A percentile compares a stretch with the other conserved stretches of the same genome.
These are phyloP conservation scores for Arctium minus DNA, from an alignment of 129 eudicot species.

Conservation along the genomic window DNA sequence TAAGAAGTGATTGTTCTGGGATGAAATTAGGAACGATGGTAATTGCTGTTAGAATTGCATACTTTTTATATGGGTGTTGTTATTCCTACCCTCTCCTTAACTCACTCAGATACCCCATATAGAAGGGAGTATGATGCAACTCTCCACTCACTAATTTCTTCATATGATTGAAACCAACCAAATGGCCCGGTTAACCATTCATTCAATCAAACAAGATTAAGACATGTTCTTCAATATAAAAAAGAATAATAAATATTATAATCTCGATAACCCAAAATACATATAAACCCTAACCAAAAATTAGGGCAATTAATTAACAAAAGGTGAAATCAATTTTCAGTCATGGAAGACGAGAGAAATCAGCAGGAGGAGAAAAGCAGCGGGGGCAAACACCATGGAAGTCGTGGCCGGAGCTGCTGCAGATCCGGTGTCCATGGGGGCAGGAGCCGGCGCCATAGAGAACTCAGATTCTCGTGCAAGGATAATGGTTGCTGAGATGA, in stretches of 20 bases:
- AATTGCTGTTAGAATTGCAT: too few relatives aligned
- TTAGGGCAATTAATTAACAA: constrained; percentile 1
- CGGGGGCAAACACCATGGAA: not conserved
- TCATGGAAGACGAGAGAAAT: constrained; percentile 11
- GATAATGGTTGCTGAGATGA: not conserved
- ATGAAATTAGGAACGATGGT: too few relatives aligned
- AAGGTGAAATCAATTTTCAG: not conserved
- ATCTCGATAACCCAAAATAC: not conserved
- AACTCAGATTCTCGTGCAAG: constrained; percentile 14
- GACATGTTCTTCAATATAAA: not conserved
- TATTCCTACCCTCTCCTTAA: too few relatives aligned
- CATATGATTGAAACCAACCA: not conserved
- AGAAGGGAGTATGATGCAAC: not conserved
- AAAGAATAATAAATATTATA: constrained; percentile 4
- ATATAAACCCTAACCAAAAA: constrained; percentile 24
- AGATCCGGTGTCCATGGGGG: constrained; percentile 25
- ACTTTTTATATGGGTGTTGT: too few relatives aligned
- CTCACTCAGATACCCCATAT: too few relatives aligned
- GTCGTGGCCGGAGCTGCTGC: not conserved
- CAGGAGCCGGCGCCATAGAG: constrained; percentile 11
- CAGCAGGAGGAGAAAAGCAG: constrained; percentile 11
- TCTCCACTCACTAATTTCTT: not conserved
- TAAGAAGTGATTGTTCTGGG: too few relatives aligned
- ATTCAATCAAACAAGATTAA: not conserved
- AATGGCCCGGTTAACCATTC: not conserved